These are phyloP conservation scores for Fusarium luffae DNA, from an alignment of 2,329 filamentous ascomycete species.

Conservation along the genomic window DNA sequence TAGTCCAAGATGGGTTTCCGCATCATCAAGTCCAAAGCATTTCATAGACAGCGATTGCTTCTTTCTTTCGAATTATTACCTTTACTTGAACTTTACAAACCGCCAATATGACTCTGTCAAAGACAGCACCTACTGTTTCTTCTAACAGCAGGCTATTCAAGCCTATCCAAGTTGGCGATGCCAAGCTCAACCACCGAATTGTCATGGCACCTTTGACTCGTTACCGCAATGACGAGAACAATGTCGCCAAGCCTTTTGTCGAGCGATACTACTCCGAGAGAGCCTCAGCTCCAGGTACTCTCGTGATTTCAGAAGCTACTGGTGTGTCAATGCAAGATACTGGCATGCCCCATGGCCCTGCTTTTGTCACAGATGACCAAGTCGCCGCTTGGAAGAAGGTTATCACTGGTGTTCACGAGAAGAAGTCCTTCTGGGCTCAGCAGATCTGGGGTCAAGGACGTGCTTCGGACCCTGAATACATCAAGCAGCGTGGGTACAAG, in stretches of 20 bases:
- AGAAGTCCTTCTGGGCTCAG: conserved; percentile 46
- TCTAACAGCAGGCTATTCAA: conserved; percentile 41
- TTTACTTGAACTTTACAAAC: not conserved
- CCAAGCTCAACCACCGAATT: conserved; percentile 39
- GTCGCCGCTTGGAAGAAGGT: conserved; percentile 46
- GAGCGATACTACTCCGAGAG: conserved; percentile 48
- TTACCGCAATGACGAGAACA: conserved; percentile 58
- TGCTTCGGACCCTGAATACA: conserved; percentile 37
- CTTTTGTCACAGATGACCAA: conserved; percentile 36
- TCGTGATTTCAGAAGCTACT: conserved; percentile 49
- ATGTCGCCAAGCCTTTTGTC: conserved; percentile 45
- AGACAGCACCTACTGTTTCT: not conserved
- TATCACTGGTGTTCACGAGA: conserved; percentile 45
- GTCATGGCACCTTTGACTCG: conserved; percentile 55
- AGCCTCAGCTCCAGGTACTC: conserved; percentile 58
- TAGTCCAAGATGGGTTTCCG: not conserved
- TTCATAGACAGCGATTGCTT: not conserved
- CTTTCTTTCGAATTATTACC: not conserved
- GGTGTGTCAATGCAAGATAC: conserved; percentile 40
- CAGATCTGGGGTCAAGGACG: conserved; percentile 43
- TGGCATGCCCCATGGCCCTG: conserved; percentile 17
- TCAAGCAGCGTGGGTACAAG: conserved; percentile 38
- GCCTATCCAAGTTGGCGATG: conserved; percentile 37
- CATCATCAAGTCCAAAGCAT: not conserved
- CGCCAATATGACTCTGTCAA: conserved; percentile 22